Evolutionary conservation across 2,329 filamentous ascomycete genomes (phyloP).

Genomic region (Colletotrichum melonis): DNA sequence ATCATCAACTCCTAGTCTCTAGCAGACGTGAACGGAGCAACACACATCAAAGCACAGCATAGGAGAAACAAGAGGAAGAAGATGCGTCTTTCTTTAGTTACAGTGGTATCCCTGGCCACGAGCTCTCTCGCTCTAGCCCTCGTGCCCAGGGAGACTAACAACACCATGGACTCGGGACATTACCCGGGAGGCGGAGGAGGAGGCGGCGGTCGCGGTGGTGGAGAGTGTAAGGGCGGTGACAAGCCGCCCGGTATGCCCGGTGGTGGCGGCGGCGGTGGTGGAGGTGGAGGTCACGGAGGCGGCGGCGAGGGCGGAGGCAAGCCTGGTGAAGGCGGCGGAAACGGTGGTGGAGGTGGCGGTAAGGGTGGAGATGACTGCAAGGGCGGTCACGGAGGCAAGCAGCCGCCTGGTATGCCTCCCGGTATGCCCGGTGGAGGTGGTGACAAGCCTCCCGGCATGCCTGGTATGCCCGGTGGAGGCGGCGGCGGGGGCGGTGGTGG

Average conservation of each 20-base stretch:
- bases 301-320: not conserved
- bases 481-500: not conserved
- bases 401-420: too few species aligned
- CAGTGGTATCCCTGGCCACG: constrained; percentile 24
- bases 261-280: not conserved
- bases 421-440: not conserved
- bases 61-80: not conserved
- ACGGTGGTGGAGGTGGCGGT: not conserved
- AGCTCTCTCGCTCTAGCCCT: constrained; percentile 27
- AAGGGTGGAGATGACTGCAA: not conserved
- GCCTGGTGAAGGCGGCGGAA: not conserved
- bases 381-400: not conserved
- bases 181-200: not conserved
- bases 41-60: not conserved
- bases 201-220: not conserved
- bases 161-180: not conserved
- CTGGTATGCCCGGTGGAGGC: not conserved
- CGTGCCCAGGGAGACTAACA: not conserved
- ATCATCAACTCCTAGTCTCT: not conserved
- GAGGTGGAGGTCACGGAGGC: not conserved
- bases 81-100: constrained; percentile 30
- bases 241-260: not conserved
- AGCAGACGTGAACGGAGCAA: not conserved
- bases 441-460: not conserved
- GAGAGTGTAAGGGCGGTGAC: not conserved